Percentiles rank a stretch among this genome's conserved stretches.
These are phyloP conservation scores for Plasmodium blacklocki DNA, from an alignment of 169 alveolate genomes.

Conservation along the genomic window DNA sequence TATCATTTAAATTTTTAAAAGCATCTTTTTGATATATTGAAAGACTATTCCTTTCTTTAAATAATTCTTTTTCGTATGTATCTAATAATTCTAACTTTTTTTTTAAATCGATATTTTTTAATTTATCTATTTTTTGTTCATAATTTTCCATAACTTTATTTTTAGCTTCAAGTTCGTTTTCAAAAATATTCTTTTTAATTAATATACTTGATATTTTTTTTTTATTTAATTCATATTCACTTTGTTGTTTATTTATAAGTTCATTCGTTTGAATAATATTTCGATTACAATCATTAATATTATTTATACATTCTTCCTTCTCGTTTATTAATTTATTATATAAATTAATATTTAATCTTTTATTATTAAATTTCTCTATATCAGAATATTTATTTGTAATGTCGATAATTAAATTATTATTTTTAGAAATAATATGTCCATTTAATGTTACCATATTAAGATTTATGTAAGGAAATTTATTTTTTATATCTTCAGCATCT, in stretches of 20 bases:
- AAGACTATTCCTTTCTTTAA: conserved; percentile 48
- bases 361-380: conserved; percentile 20
- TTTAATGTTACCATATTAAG: conserved; percentile 42
- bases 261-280: conserved; percentile 47
- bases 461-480: conserved; percentile 30
- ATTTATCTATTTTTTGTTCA: conserved; percentile 27
- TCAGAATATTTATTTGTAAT: conserved; percentile 22
- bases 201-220: conserved; percentile 27
- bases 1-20: conserved; percentile 19
- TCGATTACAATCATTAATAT: conserved; percentile 14
- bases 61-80: conserved; percentile 17
- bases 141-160: conserved; percentile 6
- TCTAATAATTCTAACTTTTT: conserved; percentile 19
- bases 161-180: conserved; percentile 49
- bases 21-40: conserved; percentile 31
- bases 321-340: conserved; percentile 29
- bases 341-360: conserved; percentile 22
- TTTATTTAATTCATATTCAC: conserved; percentile 41
- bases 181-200: conserved; percentile 35
- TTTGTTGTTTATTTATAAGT: conserved; percentile 10
- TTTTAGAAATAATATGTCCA: conserved; percentile 53
- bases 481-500: conserved; percentile 52
- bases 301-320: conserved; percentile 42
- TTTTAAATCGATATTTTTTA: conserved; percentile 32
- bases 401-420: conserved; percentile 51